A percentile compares a stretch with the other conserved stretches of the same genome.
Evolutionary conservation across 2,329 filamentous ascomycete species (phyloP).

Genomic region (Claviceps sp.): DNA sequence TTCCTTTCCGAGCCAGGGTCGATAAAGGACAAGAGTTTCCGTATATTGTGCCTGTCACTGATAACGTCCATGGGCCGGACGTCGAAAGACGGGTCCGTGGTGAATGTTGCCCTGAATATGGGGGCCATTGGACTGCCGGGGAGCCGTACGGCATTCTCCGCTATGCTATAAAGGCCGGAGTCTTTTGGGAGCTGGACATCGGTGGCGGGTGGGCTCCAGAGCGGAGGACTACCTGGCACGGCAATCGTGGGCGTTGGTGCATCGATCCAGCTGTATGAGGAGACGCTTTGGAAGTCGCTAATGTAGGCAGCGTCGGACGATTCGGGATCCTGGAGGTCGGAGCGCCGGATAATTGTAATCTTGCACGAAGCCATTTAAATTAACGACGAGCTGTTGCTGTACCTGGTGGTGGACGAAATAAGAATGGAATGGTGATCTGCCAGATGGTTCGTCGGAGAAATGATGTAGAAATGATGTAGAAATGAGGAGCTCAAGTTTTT

Average conservation of each 20-base stretch:
- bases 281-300: constrained; percentile 23
- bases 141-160: constrained; percentile 31
- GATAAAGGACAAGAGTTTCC: constrained; percentile 33
- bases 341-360: neutral
- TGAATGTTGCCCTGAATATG: constrained; percentile 29
- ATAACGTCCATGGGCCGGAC: constrained; percentile 26
- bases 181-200: constrained; percentile 20
- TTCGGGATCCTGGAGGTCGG: neutral
- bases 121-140: constrained; percentile 31
- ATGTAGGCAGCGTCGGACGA: constrained; percentile 13
- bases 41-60: constrained; percentile 33
- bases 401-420: neutral
- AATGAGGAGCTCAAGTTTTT: too few relatives aligned
- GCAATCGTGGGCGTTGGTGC: constrained; percentile 26
- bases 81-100: constrained; percentile 24
- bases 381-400: neutral
- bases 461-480: too few relatives aligned
- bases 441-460: neutral
- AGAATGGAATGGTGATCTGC: neutral
- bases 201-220: constrained; percentile 20
- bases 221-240: constrained; percentile 25
- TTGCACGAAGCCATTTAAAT: neutral
- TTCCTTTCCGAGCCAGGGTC: constrained; percentile 13
- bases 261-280: constrained; percentile 39
- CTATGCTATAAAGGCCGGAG: constrained; percentile 27